Base-by-base conservation (phyloP, 2,329 filamentous ascomycete genomes). In the Grosmannia clavigera region DNA sequence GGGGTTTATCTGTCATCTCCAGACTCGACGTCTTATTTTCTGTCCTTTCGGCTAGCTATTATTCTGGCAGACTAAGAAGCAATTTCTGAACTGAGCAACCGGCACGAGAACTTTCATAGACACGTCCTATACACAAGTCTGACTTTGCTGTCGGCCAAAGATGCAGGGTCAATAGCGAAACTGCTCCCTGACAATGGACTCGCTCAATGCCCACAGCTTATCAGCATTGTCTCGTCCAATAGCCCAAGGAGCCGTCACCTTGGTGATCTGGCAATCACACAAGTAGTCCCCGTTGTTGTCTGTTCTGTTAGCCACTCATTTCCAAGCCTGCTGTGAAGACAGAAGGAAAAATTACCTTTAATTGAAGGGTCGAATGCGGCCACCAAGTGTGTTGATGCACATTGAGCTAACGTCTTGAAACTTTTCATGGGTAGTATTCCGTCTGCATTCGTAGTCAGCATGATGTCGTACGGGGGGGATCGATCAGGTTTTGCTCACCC, bases 201-300 rank as follows among this genome's bases (percentile, higher is more conserved):
- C 74, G n/a, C 73, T 77, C 55, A 77, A 52, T 52, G 69, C 69
- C 77, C 77, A 80, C 46, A 78, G 66, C 66, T 65, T 75, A 61
- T 75, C 72, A 0, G 77, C 76, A 68, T 62, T 0, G 62, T 61
- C 9, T 67, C 19, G n/a, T 9, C 43, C 43, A 46, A 22, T n/a
- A 19, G 43, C 16, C 43, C 43, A 46, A 19, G 19, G 43, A 46
- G 43, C 43, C 60, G 5, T 33, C 60, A 40, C 64, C 58, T 7
- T 63, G 50, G 50, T 64, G 16, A 68, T 60, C n/a, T 65, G 65
- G 5, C 58, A 54, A 54, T 68, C 66, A 3, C 55, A 27, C 4
- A 68, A 55, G 27, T 66, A 67, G 0, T 64, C 60, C 5, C 68
- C 68, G 54, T 68, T 68, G 33, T 12, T 31, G 9, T 25, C 43